phyloP scores from a whole-genome alignment of 2,329 filamentous ascomycete species.

The Fusarium sp. region DNA sequence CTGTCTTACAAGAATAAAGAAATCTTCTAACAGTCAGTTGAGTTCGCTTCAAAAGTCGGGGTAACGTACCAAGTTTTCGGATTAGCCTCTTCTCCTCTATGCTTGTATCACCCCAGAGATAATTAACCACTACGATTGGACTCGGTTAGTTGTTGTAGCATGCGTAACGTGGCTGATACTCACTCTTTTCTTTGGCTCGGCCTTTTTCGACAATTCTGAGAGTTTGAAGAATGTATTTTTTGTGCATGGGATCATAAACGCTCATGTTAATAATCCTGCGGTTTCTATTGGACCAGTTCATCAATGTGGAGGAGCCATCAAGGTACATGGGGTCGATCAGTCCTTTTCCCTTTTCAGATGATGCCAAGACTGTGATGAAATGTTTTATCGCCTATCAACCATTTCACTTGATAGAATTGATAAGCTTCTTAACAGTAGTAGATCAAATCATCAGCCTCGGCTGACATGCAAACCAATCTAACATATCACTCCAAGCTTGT shows the following conservation, averaged over 20 bases:
- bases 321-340: conserved; percentile 3
- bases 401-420: background rate
- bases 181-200: background rate
- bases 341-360: conserved; percentile 2
- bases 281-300: conserved; percentile 15
- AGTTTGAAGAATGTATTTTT: background rate
- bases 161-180: background rate
- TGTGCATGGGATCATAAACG: background rate
- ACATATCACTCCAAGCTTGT: no score
- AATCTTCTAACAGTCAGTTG: conserved; percentile 39
- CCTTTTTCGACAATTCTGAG: background rate
- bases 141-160: background rate
- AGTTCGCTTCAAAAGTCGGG: accelerated
- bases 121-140: conserved; percentile 20
- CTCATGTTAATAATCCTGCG: conserved; percentile 23
- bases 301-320: conserved; percentile 15
- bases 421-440: background rate
- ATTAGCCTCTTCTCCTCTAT: conserved; percentile 41
- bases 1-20: conserved; percentile 52
- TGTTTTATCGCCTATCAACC: no score
- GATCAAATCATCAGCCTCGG: background rate
- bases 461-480: no score
- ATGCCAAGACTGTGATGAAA: background rate
- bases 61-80: conserved; percentile 26
- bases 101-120: conserved; percentile 38